A percentile compares a stretch with the other conserved stretches of the same genome.
These are phyloP conservation scores for Tothia fuscella DNA, from an alignment of 2,329 filamentous ascomycete species.

Conservation along the genomic window DNA sequence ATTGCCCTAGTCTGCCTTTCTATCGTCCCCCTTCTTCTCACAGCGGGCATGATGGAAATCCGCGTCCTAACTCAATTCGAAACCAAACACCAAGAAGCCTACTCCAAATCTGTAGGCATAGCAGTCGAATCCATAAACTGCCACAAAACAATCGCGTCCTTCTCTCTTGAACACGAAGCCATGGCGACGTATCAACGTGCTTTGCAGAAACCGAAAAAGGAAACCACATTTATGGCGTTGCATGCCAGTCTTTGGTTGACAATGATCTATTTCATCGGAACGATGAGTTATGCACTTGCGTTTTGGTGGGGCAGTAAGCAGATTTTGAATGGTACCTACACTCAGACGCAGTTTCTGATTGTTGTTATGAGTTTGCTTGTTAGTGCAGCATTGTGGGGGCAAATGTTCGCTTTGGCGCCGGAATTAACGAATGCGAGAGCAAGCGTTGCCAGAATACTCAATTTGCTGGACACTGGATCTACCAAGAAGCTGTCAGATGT, in stretches of 20 bases:
- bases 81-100: conserved; percentile 39
- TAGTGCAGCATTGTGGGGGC: conserved; percentile 59
- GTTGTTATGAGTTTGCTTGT: conserved; percentile 61
- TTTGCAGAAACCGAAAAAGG: conserved; percentile 34
- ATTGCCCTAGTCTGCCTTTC: conserved; percentile 63
- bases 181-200: conserved; percentile 33
- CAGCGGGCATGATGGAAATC: conserved; percentile 57
- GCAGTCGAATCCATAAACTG: conserved; percentile 40
- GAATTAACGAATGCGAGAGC: conserved; percentile 57
- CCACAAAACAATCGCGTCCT: conserved; percentile 39
- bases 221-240: conserved; percentile 36
- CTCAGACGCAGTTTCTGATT: conserved; percentile 60
- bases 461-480: conserved; percentile 27
- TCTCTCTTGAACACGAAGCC: conserved; percentile 40
- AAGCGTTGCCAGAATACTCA: conserved; percentile 46
- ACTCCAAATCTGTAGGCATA: conserved; percentile 38
- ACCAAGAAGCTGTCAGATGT: conserved; percentile 12
- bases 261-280: conserved; percentile 47
- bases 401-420: conserved; percentile 63
- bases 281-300: conserved; percentile 60
- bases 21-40: conserved; percentile 55
- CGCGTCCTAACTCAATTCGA: conserved; percentile 49
- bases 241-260: conserved; percentile 49
- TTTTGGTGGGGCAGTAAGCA: conserved; percentile 72
- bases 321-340: conserved; percentile 54